Percentiles rank a stretch among this genome's conserved stretches.
These are phyloP conservation scores for Tricholoma saponaceum DNA, from an alignment of 768 basidiomycete genomes.

Conservation along the genomic window DNA sequence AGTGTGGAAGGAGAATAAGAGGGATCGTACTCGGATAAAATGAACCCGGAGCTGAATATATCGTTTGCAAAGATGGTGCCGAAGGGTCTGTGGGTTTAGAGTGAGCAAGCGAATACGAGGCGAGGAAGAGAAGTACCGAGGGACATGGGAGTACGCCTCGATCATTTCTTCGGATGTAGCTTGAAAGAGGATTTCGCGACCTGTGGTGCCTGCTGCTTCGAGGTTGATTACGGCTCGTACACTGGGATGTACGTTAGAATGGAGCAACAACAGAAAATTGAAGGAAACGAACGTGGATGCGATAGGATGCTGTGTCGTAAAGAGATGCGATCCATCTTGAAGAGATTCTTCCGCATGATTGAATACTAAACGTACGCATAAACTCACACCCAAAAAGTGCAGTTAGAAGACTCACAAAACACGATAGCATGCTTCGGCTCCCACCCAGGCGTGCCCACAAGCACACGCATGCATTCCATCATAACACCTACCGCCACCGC, in stretches of 20 bases:
- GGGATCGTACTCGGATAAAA: slow-evolving; percentile 76
- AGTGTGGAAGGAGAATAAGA: neutral
- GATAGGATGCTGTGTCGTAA: slow-evolving; percentile 82
- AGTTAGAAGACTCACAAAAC: slow-evolving; percentile 56
- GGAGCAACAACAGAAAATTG: neutral
- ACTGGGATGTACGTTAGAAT: slow-evolving; percentile 31
- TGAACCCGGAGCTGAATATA: slow-evolving; percentile 86
- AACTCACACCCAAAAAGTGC: neutral
- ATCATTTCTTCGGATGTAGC: slow-evolving; percentile 96
- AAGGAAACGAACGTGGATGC: slow-evolving; percentile 56
- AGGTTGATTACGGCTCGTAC: slow-evolving; percentile 81
- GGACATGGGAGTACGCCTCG: slow-evolving; percentile 80
- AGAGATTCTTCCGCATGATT: slow-evolving; percentile 94
- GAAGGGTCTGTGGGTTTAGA: slow-evolving; percentile 53
- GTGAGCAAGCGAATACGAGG: neutral
- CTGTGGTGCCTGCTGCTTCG: slow-evolving; percentile 79
- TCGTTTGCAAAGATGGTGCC: slow-evolving; percentile 90
- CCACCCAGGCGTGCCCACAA: slow-evolving; percentile 64
- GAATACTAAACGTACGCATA: slow-evolving; percentile 57
- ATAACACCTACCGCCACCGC: slow-evolving; percentile 86
- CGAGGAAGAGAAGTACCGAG: slow-evolving; percentile 43
- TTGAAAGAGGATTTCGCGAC: slow-evolving; percentile 91
- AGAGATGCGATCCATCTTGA: slow-evolving; percentile 93
- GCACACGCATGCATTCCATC: slow-evolving; percentile 82
- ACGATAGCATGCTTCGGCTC: slow-evolving; percentile 74